Evolutionary conservation across 495 filamentous ascomycete species (phyloP), one percentile per base, ranked within the genome.

Genomic region (Chaetomidium leptoderma): DNA sequence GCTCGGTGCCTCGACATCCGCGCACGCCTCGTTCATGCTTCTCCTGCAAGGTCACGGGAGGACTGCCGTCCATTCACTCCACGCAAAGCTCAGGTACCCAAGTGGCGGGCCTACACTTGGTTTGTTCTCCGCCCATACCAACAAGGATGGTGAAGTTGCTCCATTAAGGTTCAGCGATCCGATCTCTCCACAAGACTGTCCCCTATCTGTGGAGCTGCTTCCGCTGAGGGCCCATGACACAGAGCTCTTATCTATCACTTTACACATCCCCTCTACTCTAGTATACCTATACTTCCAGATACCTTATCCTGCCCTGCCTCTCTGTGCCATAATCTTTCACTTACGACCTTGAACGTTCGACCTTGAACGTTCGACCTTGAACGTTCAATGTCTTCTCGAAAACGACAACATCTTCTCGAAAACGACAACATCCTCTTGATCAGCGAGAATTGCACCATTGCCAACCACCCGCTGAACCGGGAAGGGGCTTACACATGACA

Each of bases 161-260:
- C 4, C 26, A 26, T 17, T 24, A 29, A 54, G 5, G 24, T 33
- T 33, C 9, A 13, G 6, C 32, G 30, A 46, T 36, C 29, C 17
- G 53, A 55, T 46, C 42, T 7, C 27, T 55, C 37, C 32, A 11
- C 43, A 36, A 8, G 21, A n/a, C 9, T 14, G 2, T 3, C 27
- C 27, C 26, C 44, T 56, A 56, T 56, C 54, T 56, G n/a, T 19
- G 43, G 54, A 39, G 43, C 43, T 37, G 16, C 16, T 47, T 3
- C 10, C n/a, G n/a, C n/a, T n/a, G n/a, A 13, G 32, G 54, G 10
- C 35, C 54, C 54, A 48, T 56, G 35, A 37, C 4, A 6, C 11
- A 32, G 42, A 37, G 48, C 54, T n/a, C 54, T 56, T 56, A 56
- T 56, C 54, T 56, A 35, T 37, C 29, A 9, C 30, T 32, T 56